phyloP scores from a whole-genome alignment of 139 green algal species.

The Coelastrella sp. region DNA sequence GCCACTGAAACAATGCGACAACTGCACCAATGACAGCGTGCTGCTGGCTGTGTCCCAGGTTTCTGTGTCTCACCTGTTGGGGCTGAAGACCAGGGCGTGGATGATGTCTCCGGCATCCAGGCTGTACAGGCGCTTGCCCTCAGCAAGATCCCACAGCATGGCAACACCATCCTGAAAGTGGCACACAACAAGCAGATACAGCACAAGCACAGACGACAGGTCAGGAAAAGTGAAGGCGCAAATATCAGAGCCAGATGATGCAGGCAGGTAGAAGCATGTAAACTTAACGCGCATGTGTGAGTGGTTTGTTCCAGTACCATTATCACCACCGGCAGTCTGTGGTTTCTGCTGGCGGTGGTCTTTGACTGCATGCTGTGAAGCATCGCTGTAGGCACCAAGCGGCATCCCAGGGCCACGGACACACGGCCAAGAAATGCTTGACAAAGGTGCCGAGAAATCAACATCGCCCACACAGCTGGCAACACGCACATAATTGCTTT shows the following conservation, averaged over 20 bases:
- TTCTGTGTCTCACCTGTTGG: constrained; percentile 85
- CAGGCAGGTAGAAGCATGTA: neutral
- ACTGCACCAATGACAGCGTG: neutral
- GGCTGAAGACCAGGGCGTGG: constrained; percentile 97
- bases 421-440: constrained; percentile 46
- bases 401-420: constrained; percentile 43
- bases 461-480: too few species aligned
- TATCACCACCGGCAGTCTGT: constrained; percentile 33
- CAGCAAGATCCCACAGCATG: constrained; percentile 99
- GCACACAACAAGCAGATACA: neutral
- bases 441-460: constrained; percentile 31
- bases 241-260: neutral
- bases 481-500: too few species aligned
- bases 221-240: neutral
- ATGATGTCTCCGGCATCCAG: constrained; percentile 99
- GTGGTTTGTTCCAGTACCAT: constrained; percentile 12
- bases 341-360: constrained; percentile 29
- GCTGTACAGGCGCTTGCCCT: constrained; percentile 99
- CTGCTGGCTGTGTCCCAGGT: constrained; percentile 65
- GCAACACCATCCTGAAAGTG: constrained; percentile 92
- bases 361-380: neutral
- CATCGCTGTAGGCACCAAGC: constrained; percentile 47
- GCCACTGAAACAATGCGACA: too few species aligned
- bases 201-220: neutral
- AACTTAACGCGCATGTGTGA: neutral